Conservation (phyloP, 164 flowering plant species). For the Magnolia kwangsiensis region DNA sequence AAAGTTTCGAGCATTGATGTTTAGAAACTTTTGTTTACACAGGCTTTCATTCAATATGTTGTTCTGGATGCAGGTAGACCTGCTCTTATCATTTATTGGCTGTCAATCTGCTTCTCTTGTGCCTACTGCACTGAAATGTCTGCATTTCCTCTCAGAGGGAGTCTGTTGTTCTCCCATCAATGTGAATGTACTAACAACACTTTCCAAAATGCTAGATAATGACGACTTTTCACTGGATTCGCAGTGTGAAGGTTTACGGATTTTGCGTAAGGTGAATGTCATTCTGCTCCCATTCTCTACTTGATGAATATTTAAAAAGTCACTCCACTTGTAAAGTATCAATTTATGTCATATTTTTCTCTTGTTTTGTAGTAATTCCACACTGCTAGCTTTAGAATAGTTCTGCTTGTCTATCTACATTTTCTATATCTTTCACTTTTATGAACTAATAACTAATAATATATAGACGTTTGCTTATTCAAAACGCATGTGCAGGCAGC, state of each 20-base stretch:
- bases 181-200: slow-evolving; percentile 19
- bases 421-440: too few species aligned
- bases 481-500: too few species aligned
- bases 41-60: not conserved
- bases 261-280: slow-evolving; percentile 51
- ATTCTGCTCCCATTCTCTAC: not conserved
- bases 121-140: slow-evolving; percentile 51
- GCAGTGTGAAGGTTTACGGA: slow-evolving; percentile 44
- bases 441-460: too few species aligned
- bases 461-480: too few species aligned
- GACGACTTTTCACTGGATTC: slow-evolving; percentile 28
- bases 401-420: too few species aligned
- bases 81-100: slow-evolving; percentile 45
- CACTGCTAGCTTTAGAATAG: too few species aligned
- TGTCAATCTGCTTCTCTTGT: slow-evolving; percentile 31
- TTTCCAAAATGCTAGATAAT: slow-evolving; percentile 37
- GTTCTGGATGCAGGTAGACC: slow-evolving; percentile 44
- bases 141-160: slow-evolving; percentile 31
- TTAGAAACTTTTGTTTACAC: not conserved
- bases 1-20: not conserved
- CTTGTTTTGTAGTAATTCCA: too few species aligned
- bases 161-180: slow-evolving; percentile 20
- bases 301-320: too few species aligned
- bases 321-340: not conserved
- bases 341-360: too few species aligned